Evolutionary conservation across 2,329 filamentous ascomycete species (phyloP).

Genomic region (Paraphaeosphaeria minitans): DNA sequence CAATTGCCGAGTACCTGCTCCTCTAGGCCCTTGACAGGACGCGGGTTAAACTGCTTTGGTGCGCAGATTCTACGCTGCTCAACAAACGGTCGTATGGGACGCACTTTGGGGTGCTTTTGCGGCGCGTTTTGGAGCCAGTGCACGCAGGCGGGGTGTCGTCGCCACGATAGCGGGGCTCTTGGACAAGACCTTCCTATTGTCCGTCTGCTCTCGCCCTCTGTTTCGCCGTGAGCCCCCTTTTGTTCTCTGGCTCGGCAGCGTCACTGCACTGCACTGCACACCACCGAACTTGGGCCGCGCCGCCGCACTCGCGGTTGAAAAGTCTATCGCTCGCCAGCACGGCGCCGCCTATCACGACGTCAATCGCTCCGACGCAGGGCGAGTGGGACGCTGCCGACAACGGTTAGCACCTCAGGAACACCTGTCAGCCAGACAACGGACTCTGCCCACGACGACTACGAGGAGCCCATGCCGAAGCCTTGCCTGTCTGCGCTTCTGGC

Average conservation of each 20-base stretch:
- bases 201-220: background rate
- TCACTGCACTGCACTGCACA: background rate
- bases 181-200: background rate
- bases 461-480: background rate
- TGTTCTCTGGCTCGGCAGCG: slow-evolving; percentile 2
- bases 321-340: slow-evolving; percentile 6
- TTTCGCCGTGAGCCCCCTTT: background rate
- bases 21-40: slow-evolving; percentile 11
- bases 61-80: slow-evolving; percentile 26
- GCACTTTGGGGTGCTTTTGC: slow-evolving; percentile 8
- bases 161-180: slow-evolving; percentile 1
- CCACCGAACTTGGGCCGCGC: slow-evolving; percentile 20
- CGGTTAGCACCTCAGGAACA: slow-evolving; percentile 13
- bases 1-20: slow-evolving; percentile 30
- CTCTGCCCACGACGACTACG: background rate
- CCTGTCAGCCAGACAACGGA: background rate
- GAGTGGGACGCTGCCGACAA: background rate
- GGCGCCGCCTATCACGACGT: slow-evolving; percentile 11
- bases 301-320: slow-evolving; percentile 14
- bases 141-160: background rate
- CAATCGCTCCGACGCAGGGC: slow-evolving; percentile 10
- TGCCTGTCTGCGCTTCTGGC: too few relatives aligned
- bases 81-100: slow-evolving; percentile 33
- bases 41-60: slow-evolving; percentile 33
- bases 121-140: slow-evolving; percentile 7